These are phyloP conservation scores for Acanthochlamys bracteata DNA, from an alignment of 106 monocot genomes.

Conservation along the genomic window DNA sequence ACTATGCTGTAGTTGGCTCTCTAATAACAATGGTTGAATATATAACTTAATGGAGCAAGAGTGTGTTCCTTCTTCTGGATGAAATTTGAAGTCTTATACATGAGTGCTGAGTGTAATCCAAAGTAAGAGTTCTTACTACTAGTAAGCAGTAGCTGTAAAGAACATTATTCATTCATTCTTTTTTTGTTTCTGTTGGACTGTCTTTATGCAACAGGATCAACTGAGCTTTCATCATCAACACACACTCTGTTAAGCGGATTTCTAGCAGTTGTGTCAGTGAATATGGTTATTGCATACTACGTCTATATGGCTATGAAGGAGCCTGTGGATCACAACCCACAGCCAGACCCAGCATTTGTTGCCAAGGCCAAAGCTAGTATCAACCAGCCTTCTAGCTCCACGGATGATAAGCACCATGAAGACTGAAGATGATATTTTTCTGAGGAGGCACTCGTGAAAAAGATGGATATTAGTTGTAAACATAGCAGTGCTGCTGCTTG, in stretches of 20 bases:
- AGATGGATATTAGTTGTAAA: no score
- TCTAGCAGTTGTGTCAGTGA: slow-evolving; percentile 62
- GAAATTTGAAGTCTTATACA: no score
- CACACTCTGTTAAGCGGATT: slow-evolving; percentile 63
- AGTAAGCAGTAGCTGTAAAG: no score
- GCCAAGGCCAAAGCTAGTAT: slow-evolving; percentile 69
- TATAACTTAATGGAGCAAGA: no score
- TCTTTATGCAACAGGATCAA: slow-evolving; percentile 31
- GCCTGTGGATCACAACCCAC: slow-evolving; percentile 20
- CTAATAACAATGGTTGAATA: no score
- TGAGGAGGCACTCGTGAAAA: no score
- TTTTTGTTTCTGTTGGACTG: not conserved
- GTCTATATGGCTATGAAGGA: slow-evolving; percentile 74
- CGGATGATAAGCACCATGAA: slow-evolving; percentile 9
- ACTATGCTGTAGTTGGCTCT: not conserved
- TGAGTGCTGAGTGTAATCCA: no score
- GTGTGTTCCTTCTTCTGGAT: no score
- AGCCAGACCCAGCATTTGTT: slow-evolving; percentile 56
- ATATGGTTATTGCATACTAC: slow-evolving; percentile 54
- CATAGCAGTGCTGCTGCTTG: no score
- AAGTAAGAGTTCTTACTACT: no score
- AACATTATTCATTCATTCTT: not conserved
- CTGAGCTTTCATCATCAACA: slow-evolving; percentile 45
- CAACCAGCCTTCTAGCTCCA: slow-evolving; percentile 12
- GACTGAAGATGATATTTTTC: slow-evolving; percentile 18